A percentile compares a stretch with the other conserved stretches of the same genome.
Conservation (phyloP, 1,284 basidiomycete species). For the Cryptococcus sp. region DNA sequence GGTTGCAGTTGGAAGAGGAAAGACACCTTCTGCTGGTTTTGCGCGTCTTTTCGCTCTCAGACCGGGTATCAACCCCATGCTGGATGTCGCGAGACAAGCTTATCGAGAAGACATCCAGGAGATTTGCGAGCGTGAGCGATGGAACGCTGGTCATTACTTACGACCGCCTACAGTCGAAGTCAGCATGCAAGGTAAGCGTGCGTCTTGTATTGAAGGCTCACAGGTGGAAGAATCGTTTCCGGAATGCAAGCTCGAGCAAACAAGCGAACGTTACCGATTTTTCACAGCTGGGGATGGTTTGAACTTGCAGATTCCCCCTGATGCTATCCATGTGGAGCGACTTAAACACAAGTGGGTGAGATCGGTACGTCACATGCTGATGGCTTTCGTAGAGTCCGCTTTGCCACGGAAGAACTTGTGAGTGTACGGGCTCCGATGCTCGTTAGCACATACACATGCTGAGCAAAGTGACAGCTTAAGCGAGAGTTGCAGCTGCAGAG, state of each 20-base stretch:
- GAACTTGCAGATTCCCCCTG: not conserved
- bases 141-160: too few species aligned
- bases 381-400: constrained; percentile 51
- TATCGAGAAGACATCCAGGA: constrained; percentile 87
- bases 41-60: constrained; percentile 76
- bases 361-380: not conserved
- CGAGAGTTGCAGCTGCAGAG: constrained; percentile 25
- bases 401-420: constrained; percentile 78
- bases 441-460: not conserved
- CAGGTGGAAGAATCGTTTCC: too few species aligned
- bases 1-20: not conserved
- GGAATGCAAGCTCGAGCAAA: not conserved
- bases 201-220: too few species aligned
- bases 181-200: not conserved
- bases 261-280: not conserved
- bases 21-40: not conserved
- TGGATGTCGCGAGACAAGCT: constrained; percentile 90
- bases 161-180: too few species aligned
- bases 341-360: constrained; percentile 8
- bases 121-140: constrained; percentile 54
- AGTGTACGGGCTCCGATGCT: constrained; percentile 22
- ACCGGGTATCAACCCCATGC: constrained; percentile 73
- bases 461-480: constrained; percentile 26
- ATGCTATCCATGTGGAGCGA: constrained; percentile 3
- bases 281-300: not conserved